Evolutionary conservation across 495 filamentous ascomycete genomes (phyloP), one percentile per base, ranked within the genome.

Genomic region (Cladorrhinum samala): DNA sequence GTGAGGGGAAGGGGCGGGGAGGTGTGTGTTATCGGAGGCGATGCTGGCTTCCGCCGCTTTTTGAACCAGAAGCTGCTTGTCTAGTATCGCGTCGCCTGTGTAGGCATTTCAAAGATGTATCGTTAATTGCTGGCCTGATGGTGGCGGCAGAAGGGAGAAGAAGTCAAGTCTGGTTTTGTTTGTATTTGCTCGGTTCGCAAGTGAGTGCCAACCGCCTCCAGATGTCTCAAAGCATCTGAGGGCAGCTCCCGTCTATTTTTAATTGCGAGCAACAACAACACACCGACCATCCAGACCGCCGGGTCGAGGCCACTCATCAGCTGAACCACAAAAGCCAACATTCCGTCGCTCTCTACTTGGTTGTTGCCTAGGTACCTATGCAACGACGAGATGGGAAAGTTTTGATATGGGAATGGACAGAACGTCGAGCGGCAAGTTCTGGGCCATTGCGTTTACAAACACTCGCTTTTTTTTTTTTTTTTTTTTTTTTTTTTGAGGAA

Each of bases 241-340:
- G 17, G 23, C 23, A n/a, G 9, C 19, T 14, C 23, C 27, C 23
- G n/a, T 30, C 56, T 58, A 58, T 58, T 54, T 53, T 54, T 58
- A 54, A 45, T 51, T 38, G 42, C 33, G 50, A 53, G 40, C 9
- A 13, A 23, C 30, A 40, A 5, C 5, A n/a, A n/a, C n/a, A n/a
- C n/a, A n/a, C n/a, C 13, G 42, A 30, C 50, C 51, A 51, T 45
- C 53, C 47, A 39, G 27, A 40, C 40, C 20, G 19, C 53, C 47
- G 42, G 53, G 48, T 51, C 53, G 19, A 33, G 46, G n/a, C 45
- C 24, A 9, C 14, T 9, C 42, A 18, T 9, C 42, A 18, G 42
- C 42, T 11, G 17, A 23, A 19, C 42, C 27, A 33, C 5, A 33
- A 33, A n/a, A n/a, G n/a, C n/a, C n/a, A n/a, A n/a, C n/a, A n/a